Evolutionary conservation across 2,329 filamentous ascomycete genomes (phyloP).

Genomic region (Zasmidium angulare): DNA sequence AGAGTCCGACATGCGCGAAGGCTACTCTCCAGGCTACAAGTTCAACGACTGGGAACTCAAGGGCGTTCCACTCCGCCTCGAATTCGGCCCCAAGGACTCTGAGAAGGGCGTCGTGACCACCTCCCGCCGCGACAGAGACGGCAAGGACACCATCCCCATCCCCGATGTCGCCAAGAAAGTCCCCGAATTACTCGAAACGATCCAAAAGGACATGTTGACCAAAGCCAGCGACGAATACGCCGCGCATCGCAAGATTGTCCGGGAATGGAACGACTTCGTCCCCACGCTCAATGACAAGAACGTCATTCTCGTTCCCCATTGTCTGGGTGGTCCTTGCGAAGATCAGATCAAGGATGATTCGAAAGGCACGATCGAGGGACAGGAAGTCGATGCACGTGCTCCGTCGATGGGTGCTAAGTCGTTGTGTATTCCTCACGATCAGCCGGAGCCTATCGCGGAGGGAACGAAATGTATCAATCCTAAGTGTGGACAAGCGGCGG

Average conservation of each 20-base stretch:
- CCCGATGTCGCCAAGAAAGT: conserved; percentile 71
- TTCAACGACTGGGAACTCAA: conserved; percentile 99
- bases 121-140: conserved; percentile 77
- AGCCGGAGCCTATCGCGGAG: conserved; percentile 70
- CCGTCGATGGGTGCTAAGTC: conserved; percentile 76
- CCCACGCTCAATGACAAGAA: conserved; percentile 91
- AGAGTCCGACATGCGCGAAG: conserved; percentile 81
- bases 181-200: conserved; percentile 79
- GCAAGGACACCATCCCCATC: conserved; percentile 79
- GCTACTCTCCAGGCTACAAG: conserved; percentile 92
- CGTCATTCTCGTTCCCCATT: conserved; percentile 88
- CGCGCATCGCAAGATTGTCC: conserved; percentile 76
- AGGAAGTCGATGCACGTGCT: conserved; percentile 68
- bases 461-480: conserved; percentile 93
- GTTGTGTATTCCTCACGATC: conserved; percentile 78
- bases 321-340: conserved; percentile 79
- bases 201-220: conserved; percentile 78
- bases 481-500: conserved; percentile 72
- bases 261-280: conserved; percentile 85
- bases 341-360: conserved; percentile 94
- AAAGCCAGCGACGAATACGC: conserved; percentile 77
- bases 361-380: conserved; percentile 67
- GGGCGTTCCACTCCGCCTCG: conserved; percentile 88
- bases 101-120: conserved; percentile 81
- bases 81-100: conserved; percentile 93